Conservation (phyloP, 2,329 filamentous ascomycete genomes). For the Phialocephala subalpina region DNA sequence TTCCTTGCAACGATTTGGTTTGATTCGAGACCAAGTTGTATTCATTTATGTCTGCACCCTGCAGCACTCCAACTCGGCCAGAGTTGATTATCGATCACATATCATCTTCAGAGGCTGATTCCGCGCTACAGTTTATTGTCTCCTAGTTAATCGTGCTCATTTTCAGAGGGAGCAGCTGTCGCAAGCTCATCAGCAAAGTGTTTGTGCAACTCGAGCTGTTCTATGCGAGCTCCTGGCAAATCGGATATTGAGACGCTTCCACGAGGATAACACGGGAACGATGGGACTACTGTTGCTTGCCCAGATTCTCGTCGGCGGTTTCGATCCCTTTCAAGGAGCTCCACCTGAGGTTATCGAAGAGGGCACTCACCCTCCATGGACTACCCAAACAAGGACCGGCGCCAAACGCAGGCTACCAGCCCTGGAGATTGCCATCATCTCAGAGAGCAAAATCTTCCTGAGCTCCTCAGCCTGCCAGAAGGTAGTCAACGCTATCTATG, state of each 20-base stretch:
- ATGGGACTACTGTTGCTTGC: conserved; percentile 77
- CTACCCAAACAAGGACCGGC: conserved; percentile 52
- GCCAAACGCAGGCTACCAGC: conserved; percentile 67
- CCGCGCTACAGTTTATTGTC: conserved; percentile 70
- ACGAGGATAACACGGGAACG: conserved; percentile 77
- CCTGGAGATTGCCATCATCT: conserved; percentile 83
- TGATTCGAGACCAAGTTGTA: too few relatives aligned
- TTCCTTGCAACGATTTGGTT: too few relatives aligned
- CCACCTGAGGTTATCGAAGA: conserved; percentile 71
- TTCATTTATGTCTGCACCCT: too few relatives aligned
- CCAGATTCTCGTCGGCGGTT: conserved; percentile 83
- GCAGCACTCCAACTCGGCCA: not conserved
- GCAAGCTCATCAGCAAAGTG: conserved; percentile 80
- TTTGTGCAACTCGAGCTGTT: conserved; percentile 78
- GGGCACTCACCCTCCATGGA: conserved; percentile 51
- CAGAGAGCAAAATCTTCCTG: conserved; percentile 81
- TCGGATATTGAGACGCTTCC: conserved; percentile 78
- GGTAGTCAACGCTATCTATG: conserved; percentile 84
- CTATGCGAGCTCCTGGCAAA: conserved; percentile 84
- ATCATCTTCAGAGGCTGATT: not conserved
- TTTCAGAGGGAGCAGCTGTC: conserved; percentile 82
- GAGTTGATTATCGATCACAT: not conserved
- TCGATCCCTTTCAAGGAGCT: conserved; percentile 86
- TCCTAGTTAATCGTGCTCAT: conserved; percentile 82
- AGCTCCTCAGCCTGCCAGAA: conserved; percentile 81